Evolutionary conservation across 176 grass and related monocot species (phyloP), one percentile per base, ranked within the genome.

Genomic region (Phoenix dactylifera): DNA sequence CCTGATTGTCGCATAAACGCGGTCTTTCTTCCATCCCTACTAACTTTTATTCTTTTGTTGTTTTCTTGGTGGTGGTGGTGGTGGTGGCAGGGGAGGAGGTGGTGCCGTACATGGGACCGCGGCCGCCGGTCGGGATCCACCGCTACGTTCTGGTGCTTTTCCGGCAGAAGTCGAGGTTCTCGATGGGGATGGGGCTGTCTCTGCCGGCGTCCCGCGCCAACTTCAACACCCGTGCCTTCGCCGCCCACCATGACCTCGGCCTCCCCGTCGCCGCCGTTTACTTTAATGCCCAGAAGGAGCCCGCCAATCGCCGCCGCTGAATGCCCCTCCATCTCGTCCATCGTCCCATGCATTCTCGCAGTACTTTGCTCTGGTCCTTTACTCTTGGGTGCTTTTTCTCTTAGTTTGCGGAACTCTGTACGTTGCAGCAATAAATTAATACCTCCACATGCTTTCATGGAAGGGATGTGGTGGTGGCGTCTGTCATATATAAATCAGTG

Each of bases 251-350:
- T 24, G 60, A 76, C 25, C 83, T 95, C 49, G 83, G 90, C 58
- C 80, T 94, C 56, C 89, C 89, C 35, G 69, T 73, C 54, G 84
- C 89, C 63, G 89, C 66, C 70, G 80, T 85, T 74, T 88, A 94
- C 80, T 88, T 88, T 80, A 94, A 94, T 58, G 74, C 77, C 14
- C 89, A 94, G 74, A 94, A 74, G 72, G 89, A 94, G 72, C 84
- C 89, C 3, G 72, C 55, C 4, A 77, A 26, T 53, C 80, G 77
- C 55, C 80, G 84, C n/a, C 89, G 82, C 29, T 77, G 72, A 72
- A 22, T 4, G 0, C 35, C 14, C 18, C 14, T 56, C 19, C 52
- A 1, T 30, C 28, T 30, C 28, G 6, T 30, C 28, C 5, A 30
- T 30, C 28, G 28, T 30, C 28, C 26, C 28, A 30, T 14, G 7